Base-by-base conservation (phyloP, 2,329 filamentous ascomycete genomes). In the Purpureocillium lavendulum region DNA sequence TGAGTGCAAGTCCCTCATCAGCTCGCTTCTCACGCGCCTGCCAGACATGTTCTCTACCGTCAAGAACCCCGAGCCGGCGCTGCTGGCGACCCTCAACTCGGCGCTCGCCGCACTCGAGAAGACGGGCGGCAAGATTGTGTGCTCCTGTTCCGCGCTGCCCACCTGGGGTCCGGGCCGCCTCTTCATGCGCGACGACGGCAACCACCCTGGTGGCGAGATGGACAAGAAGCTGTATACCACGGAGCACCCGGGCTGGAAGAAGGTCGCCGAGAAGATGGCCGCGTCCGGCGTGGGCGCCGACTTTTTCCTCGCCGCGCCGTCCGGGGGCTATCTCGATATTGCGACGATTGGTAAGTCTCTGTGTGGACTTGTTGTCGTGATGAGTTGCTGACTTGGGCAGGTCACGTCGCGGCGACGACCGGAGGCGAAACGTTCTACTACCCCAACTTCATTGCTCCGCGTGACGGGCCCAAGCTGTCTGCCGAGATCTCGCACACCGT, bases 391-490 rank as follows among this genome's bases (percentile, higher is more conserved):
- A 13, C 17, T 14, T 35, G 6, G 7, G 11, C 13, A 81, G 86
- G 89, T 32, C 84, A 95, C 60, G 77, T 95, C 16, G 78, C 92
- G 26, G 80, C 87, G 32, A 81, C 84, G 24, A 94, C 87, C n/a
- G 92, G 92, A 42, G 92, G 92, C 46, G 92, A 98, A 60, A 86
- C 83, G 0, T 98, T 89, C 64, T 96, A 94, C 65, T 98, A 94
- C 58, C 89, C 92, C 34, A 98, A 97, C 60, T 98, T 95, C 66
- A 81, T 95, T 43, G 80, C 84, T 7, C 85, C 85, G 7, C 79
- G 92, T 30, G 92, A 98, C 60, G 80, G 82, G 33, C 72, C 86
- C 40, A 94, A 90, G 65, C 66, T 98, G 30, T 83, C 82, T 3
- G 76, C 83, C 35, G 92, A 98, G 65, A 80, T 98, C 47, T 78